Evolutionary conservation across 495 filamentous ascomycete genomes (phyloP).

Genomic region (Penicillium flavigenum): DNA sequence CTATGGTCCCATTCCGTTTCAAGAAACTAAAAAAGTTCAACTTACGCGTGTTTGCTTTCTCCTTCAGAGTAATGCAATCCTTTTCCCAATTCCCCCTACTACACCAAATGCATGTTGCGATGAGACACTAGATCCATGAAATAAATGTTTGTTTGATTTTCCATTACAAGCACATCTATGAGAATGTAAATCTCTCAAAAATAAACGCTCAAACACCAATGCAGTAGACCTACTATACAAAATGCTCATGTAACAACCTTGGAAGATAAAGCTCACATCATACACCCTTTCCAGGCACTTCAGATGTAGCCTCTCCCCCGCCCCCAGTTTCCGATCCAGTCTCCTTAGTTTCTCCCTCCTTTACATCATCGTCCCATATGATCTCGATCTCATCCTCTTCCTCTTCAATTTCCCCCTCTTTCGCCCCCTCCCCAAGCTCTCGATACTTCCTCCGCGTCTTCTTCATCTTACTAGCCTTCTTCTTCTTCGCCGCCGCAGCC

Average conservation of each 20-base stretch:
- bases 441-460: conserved; percentile 67
- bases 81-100: background rate
- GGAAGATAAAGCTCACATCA: background rate
- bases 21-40: conserved; percentile 11
- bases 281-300: background rate
- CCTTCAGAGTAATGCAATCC: background rate
- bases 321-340: background rate
- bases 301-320: background rate
- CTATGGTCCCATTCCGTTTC: background rate
- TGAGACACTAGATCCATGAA: conserved; percentile 19
- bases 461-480: conserved; percentile 65
- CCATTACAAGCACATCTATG: background rate
- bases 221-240: conserved; percentile 2
- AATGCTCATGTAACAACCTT: background rate
- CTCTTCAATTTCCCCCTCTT: conserved; percentile 44
- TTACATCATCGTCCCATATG: conserved; percentile 8
- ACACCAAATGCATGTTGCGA: conserved; percentile 14
- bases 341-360: background rate
- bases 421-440: conserved; percentile 44
- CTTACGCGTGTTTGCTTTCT: background rate
- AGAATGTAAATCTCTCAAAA: background rate
- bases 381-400: conserved; percentile 46
- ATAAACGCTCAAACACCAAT: background rate
- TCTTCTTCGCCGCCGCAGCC: conserved; percentile 53
- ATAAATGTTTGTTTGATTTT: conserved; percentile 9